Evolutionary conservation across 2,329 filamentous ascomycete genomes (phyloP).

Genomic region (Lecanicillium sp.): DNA sequence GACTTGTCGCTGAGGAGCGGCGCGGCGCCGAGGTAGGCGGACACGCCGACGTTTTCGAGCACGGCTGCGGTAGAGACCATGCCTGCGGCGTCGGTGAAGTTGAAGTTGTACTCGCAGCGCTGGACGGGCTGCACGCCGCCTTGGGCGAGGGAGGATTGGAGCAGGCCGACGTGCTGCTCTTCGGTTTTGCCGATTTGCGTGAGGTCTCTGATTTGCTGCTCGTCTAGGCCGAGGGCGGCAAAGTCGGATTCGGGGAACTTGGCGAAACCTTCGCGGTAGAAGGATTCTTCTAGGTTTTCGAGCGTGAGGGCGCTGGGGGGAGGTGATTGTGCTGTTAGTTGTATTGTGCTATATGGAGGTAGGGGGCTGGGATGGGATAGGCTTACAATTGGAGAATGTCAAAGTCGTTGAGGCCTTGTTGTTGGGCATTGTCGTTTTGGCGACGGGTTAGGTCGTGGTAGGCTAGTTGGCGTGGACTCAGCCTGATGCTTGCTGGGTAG

Average conservation of each 20-base stretch:
- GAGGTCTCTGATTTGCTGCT: conserved; percentile 33
- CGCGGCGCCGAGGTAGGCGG: conserved; percentile 55
- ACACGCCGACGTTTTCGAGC: conserved; percentile 57
- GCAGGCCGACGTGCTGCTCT: conserved; percentile 46
- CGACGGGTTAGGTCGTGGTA: conserved; percentile 4
- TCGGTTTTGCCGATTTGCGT: conserved; percentile 47
- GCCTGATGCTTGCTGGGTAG: conserved; percentile 3
- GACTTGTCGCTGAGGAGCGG: conserved; percentile 47
- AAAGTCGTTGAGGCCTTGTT: conserved; percentile 5
- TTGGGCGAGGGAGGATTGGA: conserved; percentile 20
- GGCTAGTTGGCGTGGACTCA: conserved; percentile 5
- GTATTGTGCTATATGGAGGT: neutral
- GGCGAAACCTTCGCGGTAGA: conserved; percentile 51
- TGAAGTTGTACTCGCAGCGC: conserved; percentile 51
- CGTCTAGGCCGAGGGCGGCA: conserved; percentile 38
- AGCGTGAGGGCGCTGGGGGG: conserved; percentile 41
- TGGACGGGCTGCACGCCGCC: conserved; percentile 39
- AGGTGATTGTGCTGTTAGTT: neutral
- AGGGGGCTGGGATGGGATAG: neutral
- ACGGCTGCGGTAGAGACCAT: conserved; percentile 49
- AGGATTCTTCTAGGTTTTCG: conserved; percentile 51
- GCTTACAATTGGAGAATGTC: conserved; percentile 8
- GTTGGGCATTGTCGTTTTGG: conserved; percentile 1
- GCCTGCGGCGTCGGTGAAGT: conserved; percentile 44
- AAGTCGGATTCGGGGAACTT: conserved; percentile 49